A percentile compares a stretch with the other conserved stretches of the same genome.
Evolutionary conservation across 108 stramenopile species (phyloP).

Genomic region (Halocafeteria seosinensis): DNA sequence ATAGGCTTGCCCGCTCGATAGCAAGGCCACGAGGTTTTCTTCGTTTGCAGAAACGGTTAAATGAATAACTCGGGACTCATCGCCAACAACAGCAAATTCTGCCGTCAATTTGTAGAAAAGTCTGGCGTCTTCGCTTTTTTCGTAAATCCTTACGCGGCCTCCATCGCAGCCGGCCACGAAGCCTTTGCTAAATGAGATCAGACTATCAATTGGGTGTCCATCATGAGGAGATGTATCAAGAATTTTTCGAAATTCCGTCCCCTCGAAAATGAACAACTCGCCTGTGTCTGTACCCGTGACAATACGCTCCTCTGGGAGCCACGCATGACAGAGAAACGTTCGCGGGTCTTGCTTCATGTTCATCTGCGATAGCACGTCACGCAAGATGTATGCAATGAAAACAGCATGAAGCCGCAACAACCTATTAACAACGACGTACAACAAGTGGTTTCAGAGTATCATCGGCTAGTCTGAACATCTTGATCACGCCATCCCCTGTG

Average conservation of each 20-base stretch:
- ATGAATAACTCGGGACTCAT: neutral
- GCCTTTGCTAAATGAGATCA: constrained; percentile 28
- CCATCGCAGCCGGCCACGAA: constrained; percentile 33
- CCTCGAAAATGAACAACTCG: constrained; percentile 30
- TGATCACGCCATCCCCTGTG: constrained; percentile 27
- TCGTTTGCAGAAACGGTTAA: neutral
- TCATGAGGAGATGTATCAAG: constrained; percentile 16
- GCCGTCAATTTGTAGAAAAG: constrained; percentile 10
- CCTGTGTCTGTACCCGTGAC: constrained; percentile 30
- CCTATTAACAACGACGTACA: constrained; percentile 1
- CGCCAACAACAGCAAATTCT: constrained; percentile 5
- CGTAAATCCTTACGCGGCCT: constrained; percentile 28
- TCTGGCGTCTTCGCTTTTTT: constrained; percentile 20
- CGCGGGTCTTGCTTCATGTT: constrained; percentile 17
- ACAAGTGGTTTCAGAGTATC: neutral
- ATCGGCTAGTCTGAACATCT: constrained; percentile 27
- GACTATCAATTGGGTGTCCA: constrained; percentile 16
- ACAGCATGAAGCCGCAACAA: constrained; percentile 4
- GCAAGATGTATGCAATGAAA: neutral
- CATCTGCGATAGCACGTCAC: no score
- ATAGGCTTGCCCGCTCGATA: neutral
- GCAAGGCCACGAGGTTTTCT: neutral
- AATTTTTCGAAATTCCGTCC: constrained; percentile 28
- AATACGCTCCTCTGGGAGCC: constrained; percentile 36
- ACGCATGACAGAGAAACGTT: constrained; percentile 28